Evolutionary conservation across 1,284 basidiomycete species (phyloP).

Genomic region (Ganoderma boninense): DNA sequence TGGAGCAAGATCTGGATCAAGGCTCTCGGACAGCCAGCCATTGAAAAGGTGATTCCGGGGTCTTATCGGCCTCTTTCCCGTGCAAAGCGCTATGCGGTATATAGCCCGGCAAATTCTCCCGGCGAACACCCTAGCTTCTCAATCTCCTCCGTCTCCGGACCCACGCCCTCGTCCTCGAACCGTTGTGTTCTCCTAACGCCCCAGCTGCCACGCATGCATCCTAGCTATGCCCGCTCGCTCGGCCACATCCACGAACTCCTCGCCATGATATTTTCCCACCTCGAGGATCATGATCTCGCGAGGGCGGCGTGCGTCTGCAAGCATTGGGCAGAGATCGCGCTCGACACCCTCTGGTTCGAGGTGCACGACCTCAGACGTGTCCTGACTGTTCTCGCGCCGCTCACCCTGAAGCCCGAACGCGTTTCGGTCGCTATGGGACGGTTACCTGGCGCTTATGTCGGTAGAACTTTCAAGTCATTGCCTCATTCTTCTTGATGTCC

Average conservation of each 20-base stretch:
- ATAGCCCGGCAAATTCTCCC: conserved; percentile 33
- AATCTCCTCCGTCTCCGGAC: conserved; percentile 13
- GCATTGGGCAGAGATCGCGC: conserved; percentile 40
- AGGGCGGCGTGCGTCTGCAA: conserved; percentile 37
- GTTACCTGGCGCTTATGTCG: conserved; percentile 26
- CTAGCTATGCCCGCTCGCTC: conserved; percentile 14
- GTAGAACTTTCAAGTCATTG: conserved; percentile 13
- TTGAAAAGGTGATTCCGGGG: conserved; percentile 30
- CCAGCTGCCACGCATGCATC: conserved; percentile 18
- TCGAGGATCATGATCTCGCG: conserved; percentile 38
- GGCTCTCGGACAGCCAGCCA: conserved; percentile 14
- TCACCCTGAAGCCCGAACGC: conserved; percentile 36
- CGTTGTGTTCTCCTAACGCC: not conserved
- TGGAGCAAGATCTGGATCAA: conserved; percentile 28
- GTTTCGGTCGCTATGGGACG: conserved; percentile 14
- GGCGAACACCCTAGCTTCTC: conserved; percentile 20
- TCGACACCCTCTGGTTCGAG: conserved; percentile 40
- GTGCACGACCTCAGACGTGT: conserved; percentile 51
- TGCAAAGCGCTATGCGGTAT: conserved; percentile 30
- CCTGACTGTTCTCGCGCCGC: conserved; percentile 55
- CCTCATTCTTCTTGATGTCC: not conserved
- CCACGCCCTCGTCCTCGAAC: not conserved
- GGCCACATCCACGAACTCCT: conserved; percentile 40
- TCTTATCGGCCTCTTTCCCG: conserved; percentile 34
- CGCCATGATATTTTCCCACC: conserved; percentile 37